Evolutionary conservation across 352 stramenopile species (phyloP).

Genomic region (Globisporangium carolinianum): DNA sequence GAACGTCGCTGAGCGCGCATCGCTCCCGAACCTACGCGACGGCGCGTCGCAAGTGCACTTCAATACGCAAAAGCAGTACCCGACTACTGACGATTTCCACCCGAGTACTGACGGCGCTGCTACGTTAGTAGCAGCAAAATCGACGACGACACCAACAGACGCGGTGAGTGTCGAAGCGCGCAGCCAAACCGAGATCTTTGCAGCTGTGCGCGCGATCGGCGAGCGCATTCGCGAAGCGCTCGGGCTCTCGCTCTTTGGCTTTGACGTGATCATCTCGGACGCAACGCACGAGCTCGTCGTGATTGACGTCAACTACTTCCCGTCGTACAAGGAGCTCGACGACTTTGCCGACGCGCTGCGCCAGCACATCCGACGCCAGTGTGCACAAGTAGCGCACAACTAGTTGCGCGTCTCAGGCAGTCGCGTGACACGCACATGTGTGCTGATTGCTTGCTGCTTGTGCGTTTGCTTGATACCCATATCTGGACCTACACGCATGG

Average conservation of each 20-base stretch:
- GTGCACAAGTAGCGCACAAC: conserved; percentile 1
- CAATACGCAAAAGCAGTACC: conserved; percentile 77
- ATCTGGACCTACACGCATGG: too few species aligned
- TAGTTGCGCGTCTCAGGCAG: not conserved
- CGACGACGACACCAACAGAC: not conserved
- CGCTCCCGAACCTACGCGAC: conserved; percentile 58
- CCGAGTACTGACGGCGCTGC: not conserved
- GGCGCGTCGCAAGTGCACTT: conserved; percentile 62
- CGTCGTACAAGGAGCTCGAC: conserved; percentile 78
- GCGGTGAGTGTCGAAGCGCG: conserved; percentile 1
- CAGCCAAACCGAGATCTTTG: conserved; percentile 50
- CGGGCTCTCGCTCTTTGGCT: conserved; percentile 72
- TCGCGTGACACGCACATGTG: too few species aligned
- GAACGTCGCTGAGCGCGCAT: conserved; percentile 67
- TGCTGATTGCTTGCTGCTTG: too few species aligned
- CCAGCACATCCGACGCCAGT: conserved; percentile 46
- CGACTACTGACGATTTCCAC: conserved; percentile 59
- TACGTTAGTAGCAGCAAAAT: too few species aligned
- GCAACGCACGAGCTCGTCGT: conserved; percentile 50
- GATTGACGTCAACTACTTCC: conserved; percentile 88
- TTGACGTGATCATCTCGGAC: conserved; percentile 78
- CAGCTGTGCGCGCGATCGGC: conserved; percentile 49
- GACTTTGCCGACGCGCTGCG: conserved; percentile 55
- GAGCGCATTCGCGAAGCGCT: conserved; percentile 52
- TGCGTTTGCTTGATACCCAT: too few species aligned